phyloP scores from a whole-genome alignment of 305 asterid genomes.

The Fraxinus dipetala region DNA sequence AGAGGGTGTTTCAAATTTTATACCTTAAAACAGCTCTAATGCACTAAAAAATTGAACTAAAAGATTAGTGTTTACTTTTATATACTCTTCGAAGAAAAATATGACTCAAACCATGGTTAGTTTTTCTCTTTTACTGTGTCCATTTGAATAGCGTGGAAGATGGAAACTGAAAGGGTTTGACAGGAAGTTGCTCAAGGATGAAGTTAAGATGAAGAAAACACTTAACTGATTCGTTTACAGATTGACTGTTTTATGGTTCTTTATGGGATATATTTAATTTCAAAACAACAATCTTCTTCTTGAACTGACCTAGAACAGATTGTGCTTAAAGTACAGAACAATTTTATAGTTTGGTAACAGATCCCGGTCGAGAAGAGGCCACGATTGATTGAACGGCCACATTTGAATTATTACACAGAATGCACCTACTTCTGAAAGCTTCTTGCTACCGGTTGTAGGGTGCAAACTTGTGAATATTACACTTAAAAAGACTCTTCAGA shows the following conservation, averaged over 20 bases:
- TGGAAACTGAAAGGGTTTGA: background rate
- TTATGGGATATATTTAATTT: background rate
- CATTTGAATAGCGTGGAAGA: background rate
- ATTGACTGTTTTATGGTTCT: background rate
- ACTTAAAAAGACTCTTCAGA: background rate
- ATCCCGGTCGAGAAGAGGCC: background rate
- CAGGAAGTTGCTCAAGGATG: background rate
- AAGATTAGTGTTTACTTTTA: background rate
- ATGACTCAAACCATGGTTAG: background rate
- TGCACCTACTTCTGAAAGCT: background rate
- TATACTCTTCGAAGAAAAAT: background rate
- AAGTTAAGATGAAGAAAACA: background rate
- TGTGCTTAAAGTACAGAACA: background rate
- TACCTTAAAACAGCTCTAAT: background rate
- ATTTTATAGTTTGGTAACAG: background rate
- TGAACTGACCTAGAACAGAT: background rate
- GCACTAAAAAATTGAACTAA: background rate
- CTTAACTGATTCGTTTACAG: background rate
- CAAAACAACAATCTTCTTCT: background rate
- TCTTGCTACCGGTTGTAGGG: background rate
- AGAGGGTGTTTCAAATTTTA: background rate
- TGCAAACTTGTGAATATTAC: background rate
- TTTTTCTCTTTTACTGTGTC: background rate
- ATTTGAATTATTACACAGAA: background rate
- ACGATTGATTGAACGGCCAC: background rate